Evolutionary conservation across 805 yeast species (phyloP).

Genomic region (Wickerhamiella sergipiensis): DNA sequence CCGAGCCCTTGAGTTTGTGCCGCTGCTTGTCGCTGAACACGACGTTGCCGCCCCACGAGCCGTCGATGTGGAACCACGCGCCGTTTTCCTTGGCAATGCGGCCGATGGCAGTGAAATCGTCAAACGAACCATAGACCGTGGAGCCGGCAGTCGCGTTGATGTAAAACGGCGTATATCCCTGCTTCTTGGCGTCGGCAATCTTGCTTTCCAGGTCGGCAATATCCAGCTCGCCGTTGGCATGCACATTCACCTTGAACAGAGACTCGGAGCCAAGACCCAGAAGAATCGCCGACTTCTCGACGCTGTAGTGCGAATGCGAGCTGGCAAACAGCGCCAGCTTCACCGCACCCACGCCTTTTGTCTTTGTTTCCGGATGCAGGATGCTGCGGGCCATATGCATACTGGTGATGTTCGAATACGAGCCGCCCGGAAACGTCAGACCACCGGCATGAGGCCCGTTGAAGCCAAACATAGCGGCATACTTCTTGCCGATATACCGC

Average conservation of each 20-base stretch:
- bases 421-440: conserved; percentile 74
- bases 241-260: conserved; percentile 51
- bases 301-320: conserved; percentile 63
- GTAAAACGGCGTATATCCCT: conserved; percentile 62
- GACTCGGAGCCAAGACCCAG: conserved; percentile 53
- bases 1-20: conserved; percentile 40
- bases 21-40: conserved; percentile 43
- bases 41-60: conserved; percentile 85
- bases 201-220: conserved; percentile 32
- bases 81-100: conserved; percentile 38
- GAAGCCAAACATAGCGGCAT: conserved; percentile 53
- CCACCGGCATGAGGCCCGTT: conserved; percentile 53
- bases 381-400: conserved; percentile 62
- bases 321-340: conserved; percentile 62
- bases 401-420: conserved; percentile 73
- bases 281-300: conserved; percentile 68
- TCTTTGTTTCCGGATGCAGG: conserved; percentile 55
- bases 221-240: conserved; percentile 43
- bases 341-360: conserved; percentile 37
- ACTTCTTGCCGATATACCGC: conserved; percentile 48
- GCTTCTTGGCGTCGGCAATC: conserved; percentile 30
- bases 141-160: conserved; percentile 81
- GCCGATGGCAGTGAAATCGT: conserved; percentile 45
- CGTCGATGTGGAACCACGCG: conserved; percentile 77
- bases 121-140: conserved; percentile 76